Evolutionary conservation across 2,329 filamentous ascomycete genomes (phyloP), one percentile per base, ranked within the genome.

Genomic region (Claviceps maximensis): DNA sequence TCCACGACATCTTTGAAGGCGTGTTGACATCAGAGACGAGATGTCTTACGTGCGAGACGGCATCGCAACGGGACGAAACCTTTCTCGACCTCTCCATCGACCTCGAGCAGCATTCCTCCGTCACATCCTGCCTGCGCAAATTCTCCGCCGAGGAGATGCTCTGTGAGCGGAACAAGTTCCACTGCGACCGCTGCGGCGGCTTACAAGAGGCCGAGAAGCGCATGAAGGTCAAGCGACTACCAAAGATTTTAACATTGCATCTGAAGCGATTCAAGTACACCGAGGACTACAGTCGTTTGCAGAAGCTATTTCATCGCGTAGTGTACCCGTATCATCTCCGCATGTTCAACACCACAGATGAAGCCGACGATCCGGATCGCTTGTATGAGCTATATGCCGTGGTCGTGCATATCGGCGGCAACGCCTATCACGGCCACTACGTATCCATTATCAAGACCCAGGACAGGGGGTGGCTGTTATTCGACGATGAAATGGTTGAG

Each of bases 91-190:
- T 98, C 21, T 97, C 93, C 0, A 95, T 98, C 53, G 93, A 98
- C 68, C 74, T 98, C 13, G 89, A 95, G 59, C 85, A 96, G 63
- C 89, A 97, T 66, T 90, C 90, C 0, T 98, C 93, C 0, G 93
- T 98, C 3, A 97, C 93, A 2, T 91, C 93, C 27, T 98, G 93
- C 66, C 71, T 98, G 58, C 81, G 88, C 55, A 95, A 96, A 62
- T 98, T 98, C 63, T 98, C 93, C 0, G 89, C 93, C 47, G 93
- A 97, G 63, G 93, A 98, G 69, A 96, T 97, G 89, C 78, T 98
- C 54, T 97, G 93, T 65, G 93, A 98, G 71, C 80, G 90, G 56
- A 97, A 98, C 74, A 98, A 98, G 66, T 98, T 98, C 60, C 91
- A 98, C 65, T 98, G 93, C 70, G 93, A 98, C 66, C 90, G 90